These are phyloP conservation scores for Poa pratensis DNA, from an alignment of 176 grass and related monocot genomes.

Conservation along the genomic window DNA sequence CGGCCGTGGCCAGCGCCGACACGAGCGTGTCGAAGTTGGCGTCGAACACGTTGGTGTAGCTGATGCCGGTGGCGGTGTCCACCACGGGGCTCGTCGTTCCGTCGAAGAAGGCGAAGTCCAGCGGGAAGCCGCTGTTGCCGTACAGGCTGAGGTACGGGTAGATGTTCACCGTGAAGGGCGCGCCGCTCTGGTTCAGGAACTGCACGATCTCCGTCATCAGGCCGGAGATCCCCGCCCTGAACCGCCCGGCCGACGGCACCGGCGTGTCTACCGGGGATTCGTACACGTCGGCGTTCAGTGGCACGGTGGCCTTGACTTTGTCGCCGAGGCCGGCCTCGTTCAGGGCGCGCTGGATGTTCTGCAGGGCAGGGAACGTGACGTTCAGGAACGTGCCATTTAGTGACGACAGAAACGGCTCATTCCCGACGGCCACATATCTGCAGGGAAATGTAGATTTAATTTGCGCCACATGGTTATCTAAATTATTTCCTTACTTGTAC, in stretches of 20 bases:
- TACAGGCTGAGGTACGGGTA: slow-evolving; percentile 91
- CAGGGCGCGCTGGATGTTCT: slow-evolving; percentile 83
- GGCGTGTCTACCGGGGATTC: slow-evolving; percentile 13
- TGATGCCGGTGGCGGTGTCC: slow-evolving; percentile 46
- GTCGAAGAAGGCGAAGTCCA: slow-evolving; percentile 90
- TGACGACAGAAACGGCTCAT: slow-evolving; percentile 79
- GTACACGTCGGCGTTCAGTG: slow-evolving; percentile 91
- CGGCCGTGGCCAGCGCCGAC: slow-evolving; percentile 46
- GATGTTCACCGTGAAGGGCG: slow-evolving; percentile 85
- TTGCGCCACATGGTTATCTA: background rate
- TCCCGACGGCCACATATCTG: slow-evolving; percentile 92
- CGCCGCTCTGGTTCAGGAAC: slow-evolving; percentile 72
- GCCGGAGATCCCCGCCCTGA: slow-evolving; percentile 52
- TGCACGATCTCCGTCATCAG: slow-evolving; percentile 78
- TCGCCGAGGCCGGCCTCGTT: slow-evolving; percentile 67
- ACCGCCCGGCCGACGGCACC: slow-evolving; percentile 65
- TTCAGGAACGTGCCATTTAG: slow-evolving; percentile 78
- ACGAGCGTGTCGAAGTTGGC: slow-evolving; percentile 84
- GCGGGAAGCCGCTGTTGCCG: slow-evolving; percentile 54
- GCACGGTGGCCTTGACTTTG: slow-evolving; percentile 69
- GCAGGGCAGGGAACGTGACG: slow-evolving; percentile 70
- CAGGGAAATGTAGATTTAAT: background rate
- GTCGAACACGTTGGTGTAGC: slow-evolving; percentile 90
- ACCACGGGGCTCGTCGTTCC: slow-evolving; percentile 51
- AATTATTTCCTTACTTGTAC: background rate